Conservation (phyloP, 768 basidiomycete species). For the Mycena rosella region DNA sequence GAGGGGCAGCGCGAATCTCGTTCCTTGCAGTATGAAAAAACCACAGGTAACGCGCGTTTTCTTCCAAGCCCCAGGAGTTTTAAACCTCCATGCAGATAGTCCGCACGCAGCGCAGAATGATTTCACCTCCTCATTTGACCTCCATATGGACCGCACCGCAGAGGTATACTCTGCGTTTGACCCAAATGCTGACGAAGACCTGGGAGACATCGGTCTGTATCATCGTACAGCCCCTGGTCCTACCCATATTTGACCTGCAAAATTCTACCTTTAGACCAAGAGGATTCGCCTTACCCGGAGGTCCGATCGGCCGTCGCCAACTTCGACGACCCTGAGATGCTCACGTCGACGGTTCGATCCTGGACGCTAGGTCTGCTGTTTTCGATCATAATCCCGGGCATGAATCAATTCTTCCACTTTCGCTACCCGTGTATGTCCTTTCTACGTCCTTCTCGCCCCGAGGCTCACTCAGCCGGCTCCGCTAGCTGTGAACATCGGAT, state of each 20-base stretch:
- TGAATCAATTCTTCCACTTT: slow-evolving; percentile 86
- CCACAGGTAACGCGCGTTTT: neutral
- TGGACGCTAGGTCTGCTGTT: slow-evolving; percentile 71
- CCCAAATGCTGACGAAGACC: slow-evolving; percentile 48
- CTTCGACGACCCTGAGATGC: slow-evolving; percentile 77
- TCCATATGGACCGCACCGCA: slow-evolving; percentile 7
- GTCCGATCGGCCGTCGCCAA: slow-evolving; percentile 83
- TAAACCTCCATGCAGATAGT: slow-evolving; percentile 25
- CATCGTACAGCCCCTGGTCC: neutral
- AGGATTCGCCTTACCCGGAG: slow-evolving; percentile 90
- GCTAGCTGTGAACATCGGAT: slow-evolving; percentile 26
- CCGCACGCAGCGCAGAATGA: slow-evolving; percentile 23
- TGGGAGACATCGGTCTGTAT: slow-evolving; percentile 41
- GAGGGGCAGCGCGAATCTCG: slow-evolving; percentile 16
- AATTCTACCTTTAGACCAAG: slow-evolving; percentile 45
- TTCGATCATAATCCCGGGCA: slow-evolving; percentile 73
- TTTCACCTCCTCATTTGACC: slow-evolving; percentile 21
- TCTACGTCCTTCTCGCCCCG: slow-evolving; percentile 39
- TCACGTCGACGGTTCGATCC: slow-evolving; percentile 67
- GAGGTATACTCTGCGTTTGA: slow-evolving; percentile 50
- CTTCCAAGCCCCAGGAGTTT: neutral
- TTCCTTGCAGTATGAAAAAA: slow-evolving; percentile 16
- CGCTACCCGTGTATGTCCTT: slow-evolving; percentile 62
- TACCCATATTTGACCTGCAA: neutral
- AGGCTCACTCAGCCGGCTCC: neutral